Base-by-base conservation (phyloP, 768 basidiomycete genomes). In the Boletus tylopilopsis region DNA sequence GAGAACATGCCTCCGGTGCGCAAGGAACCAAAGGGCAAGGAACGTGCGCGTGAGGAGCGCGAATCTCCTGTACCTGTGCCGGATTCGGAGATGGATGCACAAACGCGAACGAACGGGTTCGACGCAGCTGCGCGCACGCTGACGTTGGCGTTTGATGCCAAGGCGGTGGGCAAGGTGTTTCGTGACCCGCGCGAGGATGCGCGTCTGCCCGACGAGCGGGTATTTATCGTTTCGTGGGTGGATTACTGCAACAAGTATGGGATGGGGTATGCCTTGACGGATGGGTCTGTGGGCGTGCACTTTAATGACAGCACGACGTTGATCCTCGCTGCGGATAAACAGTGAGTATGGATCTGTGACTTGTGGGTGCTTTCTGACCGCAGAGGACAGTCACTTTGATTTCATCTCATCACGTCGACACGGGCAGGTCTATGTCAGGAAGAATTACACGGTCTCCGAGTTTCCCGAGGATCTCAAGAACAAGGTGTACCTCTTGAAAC, bases 181-280 rank as follows among this genome's bases (percentile, higher is more conserved):
- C 74, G 79, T 9, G 79, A 87, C 53, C 82, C 85, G 4, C 71
- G 79, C 40, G 72, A 76, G 37, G 82, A 82, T 24, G 68, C 67
- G 13, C 72, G 70, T 30, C 58, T 90, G 2, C 76, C 76, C 0
- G 76, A 82, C 16, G 88, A 91, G 50, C 78, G 78, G 45, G 87
- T 95, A 38, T 98, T 97, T 70, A 93, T 99, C 55, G 90, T 89
- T 3, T 90, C 90, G n/a, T 98, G 96, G 96, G 88, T 98, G 35
- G 96, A 98, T 68, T 98, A 98, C 64, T 95, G 92, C 66, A 91
- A 94, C 70, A 97, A 97, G 75, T 99, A 97, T 69, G 96, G 95
- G n/a, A 98, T 97, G 90, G 96, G 95, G 1, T 98, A 96, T 67
- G 92, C 93, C 4, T 74, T 98, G 62, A 95, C 93, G 18, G 94